phyloP scores from a whole-genome alignment of 768 basidiomycete genomes.

The Pholiota molesta region DNA sequence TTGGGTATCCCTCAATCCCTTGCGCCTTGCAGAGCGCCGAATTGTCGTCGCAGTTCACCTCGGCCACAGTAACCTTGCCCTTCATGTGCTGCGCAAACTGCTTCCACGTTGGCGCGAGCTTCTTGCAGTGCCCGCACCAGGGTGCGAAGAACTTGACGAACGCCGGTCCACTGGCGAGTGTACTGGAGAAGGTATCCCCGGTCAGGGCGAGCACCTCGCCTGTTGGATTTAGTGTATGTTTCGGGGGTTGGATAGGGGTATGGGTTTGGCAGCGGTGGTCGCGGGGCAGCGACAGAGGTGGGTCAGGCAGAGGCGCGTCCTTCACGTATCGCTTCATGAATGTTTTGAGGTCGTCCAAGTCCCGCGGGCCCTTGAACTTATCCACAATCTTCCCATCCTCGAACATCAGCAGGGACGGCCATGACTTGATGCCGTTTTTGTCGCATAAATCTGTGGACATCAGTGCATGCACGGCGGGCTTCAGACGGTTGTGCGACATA shows the following conservation, averaged over 20 bases:
- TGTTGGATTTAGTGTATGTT: slow-evolving; percentile 32
- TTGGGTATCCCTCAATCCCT: slow-evolving; percentile 81
- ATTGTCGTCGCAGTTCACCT: slow-evolving; percentile 89
- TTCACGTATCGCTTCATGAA: slow-evolving; percentile 54
- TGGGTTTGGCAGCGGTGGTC: not conserved
- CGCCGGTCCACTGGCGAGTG: slow-evolving; percentile 43
- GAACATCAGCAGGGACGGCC: slow-evolving; percentile 79
- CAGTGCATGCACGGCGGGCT: not conserved
- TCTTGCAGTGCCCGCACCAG: slow-evolving; percentile 98
- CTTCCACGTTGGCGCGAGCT: slow-evolving; percentile 82
- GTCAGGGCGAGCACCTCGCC: slow-evolving; percentile 43
- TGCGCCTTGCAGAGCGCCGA: slow-evolving; percentile 65
- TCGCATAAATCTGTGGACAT: slow-evolving; percentile 70
- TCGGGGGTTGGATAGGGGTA: slow-evolving; percentile 16
- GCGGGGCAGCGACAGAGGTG: slow-evolving; percentile 14
- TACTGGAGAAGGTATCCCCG: slow-evolving; percentile 38
- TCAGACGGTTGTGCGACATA: no score
- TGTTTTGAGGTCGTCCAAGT: slow-evolving; percentile 52
- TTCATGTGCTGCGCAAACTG: slow-evolving; percentile 74
- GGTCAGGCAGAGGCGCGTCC: slow-evolving; percentile 10
- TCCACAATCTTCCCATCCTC: slow-evolving; percentile 63
- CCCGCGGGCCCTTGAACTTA: slow-evolving; percentile 56
- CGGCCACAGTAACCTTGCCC: slow-evolving; percentile 72
- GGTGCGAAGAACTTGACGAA: slow-evolving; percentile 85
- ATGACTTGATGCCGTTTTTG: slow-evolving; percentile 66